Evolutionary conservation across 2,329 filamentous ascomycete species (phyloP).

Genomic region (Penicillium sp.): DNA sequence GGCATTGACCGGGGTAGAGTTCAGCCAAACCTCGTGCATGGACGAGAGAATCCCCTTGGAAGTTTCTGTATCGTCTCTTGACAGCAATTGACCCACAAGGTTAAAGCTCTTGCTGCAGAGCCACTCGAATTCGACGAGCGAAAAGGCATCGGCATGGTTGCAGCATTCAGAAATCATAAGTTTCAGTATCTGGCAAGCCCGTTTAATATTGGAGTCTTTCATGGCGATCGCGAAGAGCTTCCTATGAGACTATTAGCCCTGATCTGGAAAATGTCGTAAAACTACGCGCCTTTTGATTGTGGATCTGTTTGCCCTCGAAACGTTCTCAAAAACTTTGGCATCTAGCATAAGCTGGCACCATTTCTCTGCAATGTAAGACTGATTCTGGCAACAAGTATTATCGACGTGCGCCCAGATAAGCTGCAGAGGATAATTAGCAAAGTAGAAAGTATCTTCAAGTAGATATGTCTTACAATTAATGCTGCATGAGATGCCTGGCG

Average conservation of each 20-base stretch:
- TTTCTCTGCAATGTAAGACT: slow-evolving; percentile 52
- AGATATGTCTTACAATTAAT: slow-evolving; percentile 37
- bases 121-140: neutral
- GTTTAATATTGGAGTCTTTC: too few species aligned
- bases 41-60: neutral
- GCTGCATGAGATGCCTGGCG: slow-evolving; percentile 57
- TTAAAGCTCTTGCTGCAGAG: neutral
- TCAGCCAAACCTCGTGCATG: neutral
- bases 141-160: slow-evolving; percentile 42
- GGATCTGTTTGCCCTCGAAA: slow-evolving; percentile 63
- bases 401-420: slow-evolving; percentile 81
- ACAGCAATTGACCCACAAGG: neutral
- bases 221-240: too few species aligned
- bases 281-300: slow-evolving; percentile 43
- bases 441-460: too few species aligned
- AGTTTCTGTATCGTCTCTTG: neutral
- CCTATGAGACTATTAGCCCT: too few species aligned
- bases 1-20: neutral
- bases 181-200: too few species aligned
- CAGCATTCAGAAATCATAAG: too few species aligned
- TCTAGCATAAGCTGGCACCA: slow-evolving; percentile 70
- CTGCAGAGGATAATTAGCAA: slow-evolving; percentile 42
- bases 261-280: too few species aligned
- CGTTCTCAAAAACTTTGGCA: slow-evolving; percentile 64
- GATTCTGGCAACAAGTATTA: slow-evolving; percentile 50